Percentiles rank a stretch among this genome's conserved stretches.
Conservation (phyloP, 164 flowering plant species). For the Berberis vulgaris region DNA sequence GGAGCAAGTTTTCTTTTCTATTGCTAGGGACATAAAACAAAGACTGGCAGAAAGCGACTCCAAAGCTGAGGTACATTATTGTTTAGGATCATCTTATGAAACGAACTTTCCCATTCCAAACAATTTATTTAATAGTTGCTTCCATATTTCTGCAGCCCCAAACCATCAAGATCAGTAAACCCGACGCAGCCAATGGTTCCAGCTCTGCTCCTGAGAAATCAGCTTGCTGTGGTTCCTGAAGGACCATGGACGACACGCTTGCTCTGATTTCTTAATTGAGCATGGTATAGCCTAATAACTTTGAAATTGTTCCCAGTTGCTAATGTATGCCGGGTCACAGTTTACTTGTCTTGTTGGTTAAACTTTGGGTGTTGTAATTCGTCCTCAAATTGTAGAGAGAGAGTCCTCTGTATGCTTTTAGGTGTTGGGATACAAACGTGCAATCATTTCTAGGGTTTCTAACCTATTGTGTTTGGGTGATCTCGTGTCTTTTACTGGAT, state of each 20-base stretch:
- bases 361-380: slow-evolving; percentile 18
- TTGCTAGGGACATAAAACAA: slow-evolving; percentile 49
- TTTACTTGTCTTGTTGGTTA: slow-evolving; percentile 8
- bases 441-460: slow-evolving; percentile 10
- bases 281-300: slow-evolving; percentile 4
- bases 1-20: slow-evolving; percentile 52
- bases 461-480: slow-evolving; percentile 6
- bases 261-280: slow-evolving; percentile 1
- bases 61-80: slow-evolving; percentile 31
- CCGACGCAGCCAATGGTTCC: slow-evolving; percentile 25
- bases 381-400: slow-evolving; percentile 12
- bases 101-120: not conserved
- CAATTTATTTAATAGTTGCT: not conserved
- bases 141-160: slow-evolving; percentile 28
- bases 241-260: not conserved
- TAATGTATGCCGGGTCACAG: slow-evolving; percentile 2
- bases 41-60: slow-evolving; percentile 42
- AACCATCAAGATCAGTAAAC: slow-evolving; percentile 40
- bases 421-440: slow-evolving; percentile 7
- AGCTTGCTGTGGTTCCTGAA: slow-evolving; percentile 29
- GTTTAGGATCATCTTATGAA: not conserved
- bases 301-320: slow-evolving; percentile 6
- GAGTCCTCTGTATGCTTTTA: slow-evolving; percentile 9
- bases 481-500: not conserved
- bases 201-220: slow-evolving; percentile 31